phyloP scores from a whole-genome alignment of 768 basidiomycete species.

The Astraeus odoratus region DNA sequence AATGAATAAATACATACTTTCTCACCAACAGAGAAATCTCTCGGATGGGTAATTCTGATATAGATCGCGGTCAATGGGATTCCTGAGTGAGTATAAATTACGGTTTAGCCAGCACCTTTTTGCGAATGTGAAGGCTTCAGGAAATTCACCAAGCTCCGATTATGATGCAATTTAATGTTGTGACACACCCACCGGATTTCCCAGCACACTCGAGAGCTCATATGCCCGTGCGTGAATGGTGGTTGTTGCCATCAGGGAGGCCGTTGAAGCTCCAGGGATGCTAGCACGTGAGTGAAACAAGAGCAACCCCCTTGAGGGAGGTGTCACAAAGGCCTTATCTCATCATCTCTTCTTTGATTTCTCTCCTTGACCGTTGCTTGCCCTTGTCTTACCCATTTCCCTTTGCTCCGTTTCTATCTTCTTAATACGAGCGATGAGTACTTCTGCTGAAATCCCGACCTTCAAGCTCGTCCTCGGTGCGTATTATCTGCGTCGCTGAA shows the following conservation, averaged over 20 bases:
- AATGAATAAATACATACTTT: too few relatives aligned
- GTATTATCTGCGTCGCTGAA: slow-evolving; percentile 21
- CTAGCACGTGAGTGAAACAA: slow-evolving; percentile 22
- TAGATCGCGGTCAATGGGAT: too few relatives aligned
- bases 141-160: too few relatives aligned
- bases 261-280: slow-evolving; percentile 33
- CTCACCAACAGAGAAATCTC: too few relatives aligned
- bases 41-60: too few relatives aligned
- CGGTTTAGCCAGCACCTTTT: too few relatives aligned
- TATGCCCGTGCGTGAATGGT: too few relatives aligned
- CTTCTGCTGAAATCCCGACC: slow-evolving; percentile 50
- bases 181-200: too few relatives aligned
- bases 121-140: too few relatives aligned
- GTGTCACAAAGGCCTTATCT: slow-evolving; percentile 33
- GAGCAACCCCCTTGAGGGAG: slow-evolving; percentile 12
- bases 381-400: slow-evolving; percentile 17
- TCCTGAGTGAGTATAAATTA: too few relatives aligned
- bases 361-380: slow-evolving; percentile 26
- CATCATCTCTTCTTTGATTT: slow-evolving; percentile 26
- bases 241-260: slow-evolving; percentile 31
- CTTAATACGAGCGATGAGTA: slow-evolving; percentile 35
- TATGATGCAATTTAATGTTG: too few relatives aligned
- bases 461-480: slow-evolving; percentile 99
- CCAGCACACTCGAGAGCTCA: too few relatives aligned
- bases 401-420: slow-evolving; percentile 17